Conservation (phyloP, 148 eudicot genomes). For the Vaccinium darrowii region DNA sequence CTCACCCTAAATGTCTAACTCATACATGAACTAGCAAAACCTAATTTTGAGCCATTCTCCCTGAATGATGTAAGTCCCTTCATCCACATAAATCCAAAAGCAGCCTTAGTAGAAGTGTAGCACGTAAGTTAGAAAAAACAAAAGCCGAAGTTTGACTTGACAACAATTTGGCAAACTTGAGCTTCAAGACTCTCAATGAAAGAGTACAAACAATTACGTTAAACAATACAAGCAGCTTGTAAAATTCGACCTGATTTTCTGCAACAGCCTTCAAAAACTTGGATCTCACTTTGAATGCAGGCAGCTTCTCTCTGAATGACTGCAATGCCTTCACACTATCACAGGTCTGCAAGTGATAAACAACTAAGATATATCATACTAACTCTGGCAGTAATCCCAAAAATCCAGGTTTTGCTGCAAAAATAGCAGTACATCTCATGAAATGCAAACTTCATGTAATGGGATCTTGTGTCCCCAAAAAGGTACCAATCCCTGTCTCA, state of each 20-base stretch:
- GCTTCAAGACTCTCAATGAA: background rate
- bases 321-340: conserved; percentile 64
- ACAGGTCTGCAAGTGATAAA: conserved; percentile 43
- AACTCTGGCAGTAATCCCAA: background rate
- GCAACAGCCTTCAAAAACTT: conserved; percentile 90
- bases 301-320: conserved; percentile 82
- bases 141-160: background rate
- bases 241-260: conserved; percentile 56
- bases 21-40: background rate
- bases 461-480: background rate
- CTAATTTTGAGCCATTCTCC: background rate
- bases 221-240: background rate
- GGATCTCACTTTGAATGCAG: conserved; percentile 72
- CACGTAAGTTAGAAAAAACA: background rate
- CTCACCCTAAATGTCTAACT: background rate
- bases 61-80: background rate
- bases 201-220: background rate
- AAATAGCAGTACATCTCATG: conserved; percentile 7
- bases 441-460: background rate
- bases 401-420: background rate
- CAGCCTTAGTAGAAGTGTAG: background rate
- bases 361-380: background rate
- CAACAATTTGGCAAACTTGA: background rate
- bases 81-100: background rate
- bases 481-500: background rate